Evolutionary conservation across 2,329 filamentous ascomycete species (phyloP).

Genomic region (Hypoxylon sp.): DNA sequence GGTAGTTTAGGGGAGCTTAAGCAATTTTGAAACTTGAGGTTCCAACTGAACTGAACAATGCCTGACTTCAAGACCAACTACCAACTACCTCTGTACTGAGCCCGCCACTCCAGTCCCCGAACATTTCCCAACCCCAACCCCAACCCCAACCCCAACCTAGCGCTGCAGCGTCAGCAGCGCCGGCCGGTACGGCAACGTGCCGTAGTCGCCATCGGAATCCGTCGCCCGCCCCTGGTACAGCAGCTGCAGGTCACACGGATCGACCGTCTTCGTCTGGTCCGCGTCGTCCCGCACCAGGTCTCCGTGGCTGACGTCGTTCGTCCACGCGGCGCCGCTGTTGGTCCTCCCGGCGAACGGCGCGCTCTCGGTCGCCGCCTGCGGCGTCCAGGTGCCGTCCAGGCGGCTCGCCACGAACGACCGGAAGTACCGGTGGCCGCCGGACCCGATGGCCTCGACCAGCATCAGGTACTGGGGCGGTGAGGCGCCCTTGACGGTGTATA

Average conservation of each 20-base stretch:
- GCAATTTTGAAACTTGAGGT: background rate
- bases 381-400: conserved; percentile 68
- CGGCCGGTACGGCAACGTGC: conserved; percentile 64
- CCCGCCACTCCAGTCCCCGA: no score
- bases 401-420: conserved; percentile 72
- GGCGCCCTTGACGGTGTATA: conserved; percentile 68
- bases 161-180: conserved; percentile 63
- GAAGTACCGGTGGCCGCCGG: conserved; percentile 71
- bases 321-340: conserved; percentile 74
- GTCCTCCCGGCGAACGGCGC: conserved; percentile 75
- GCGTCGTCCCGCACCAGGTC: conserved; percentile 67
- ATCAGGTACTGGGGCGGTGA: conserved; percentile 69
- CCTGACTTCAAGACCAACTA: no score
- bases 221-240: conserved; percentile 71
- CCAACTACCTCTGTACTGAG: no score
- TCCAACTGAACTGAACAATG: no score
- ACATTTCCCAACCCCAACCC: no score
- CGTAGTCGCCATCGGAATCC: conserved; percentile 60
- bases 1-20: background rate
- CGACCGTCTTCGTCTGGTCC: conserved; percentile 72
- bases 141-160: no score
- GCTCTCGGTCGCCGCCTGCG: conserved; percentile 65
- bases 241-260: conserved; percentile 73
- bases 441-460: conserved; percentile 73
- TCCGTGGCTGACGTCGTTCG: conserved; percentile 74